Base-by-base conservation (phyloP, 2,329 filamentous ascomycete species). In the Sporothrix dimorphospora region DNA sequence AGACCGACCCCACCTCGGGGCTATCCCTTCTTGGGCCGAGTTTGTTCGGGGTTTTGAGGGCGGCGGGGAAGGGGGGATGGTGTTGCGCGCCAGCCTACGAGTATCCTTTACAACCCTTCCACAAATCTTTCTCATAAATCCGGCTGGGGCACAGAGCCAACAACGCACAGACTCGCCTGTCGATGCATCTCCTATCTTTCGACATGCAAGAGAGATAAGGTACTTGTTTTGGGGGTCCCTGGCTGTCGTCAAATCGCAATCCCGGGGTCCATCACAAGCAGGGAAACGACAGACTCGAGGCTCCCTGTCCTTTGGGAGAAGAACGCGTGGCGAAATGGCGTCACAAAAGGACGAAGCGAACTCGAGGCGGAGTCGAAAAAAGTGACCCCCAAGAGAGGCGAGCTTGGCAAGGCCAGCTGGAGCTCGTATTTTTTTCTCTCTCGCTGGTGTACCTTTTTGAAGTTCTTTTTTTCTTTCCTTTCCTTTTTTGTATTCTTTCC, bases 381-480 rank as follows among this genome's bases (percentile, higher is more conserved):
- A 40, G n/a, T n/a, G 38, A 24, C 12, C 11, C 38, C 34, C n/a
- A 27, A 27, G 38, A 27, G 21, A n/a, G 16, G 4, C 30, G 30
- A 40, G n/a, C 30, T 59, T 12, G 55, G 40, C 55, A n/a, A 59
- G 30, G 38, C 38, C 21, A 65, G 59, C 59, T 63, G 59, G 30
- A 63, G 38, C 57, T 24, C 34, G 34, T 61, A 61, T 61, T 61
- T 12, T n/a, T 21, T 2, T 19, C n/a, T 1, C n/a, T n/a, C n/a
- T n/a, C n/a, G n/a, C n/a, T n/a, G n/a, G n/a, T 55, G 47, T 6
- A 21, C 30, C 30, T 19, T 49, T 49, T 49, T 14, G n/a, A n/a
- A 49, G 1, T 55, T 30, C 34, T 61, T 16, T 57, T 19, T 19
- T 57, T 16, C 27, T 30, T 19, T 30, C 4, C 5, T 4, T 47